Conservation (phyloP, 331 rosid species). For the Quercus phellos region DNA sequence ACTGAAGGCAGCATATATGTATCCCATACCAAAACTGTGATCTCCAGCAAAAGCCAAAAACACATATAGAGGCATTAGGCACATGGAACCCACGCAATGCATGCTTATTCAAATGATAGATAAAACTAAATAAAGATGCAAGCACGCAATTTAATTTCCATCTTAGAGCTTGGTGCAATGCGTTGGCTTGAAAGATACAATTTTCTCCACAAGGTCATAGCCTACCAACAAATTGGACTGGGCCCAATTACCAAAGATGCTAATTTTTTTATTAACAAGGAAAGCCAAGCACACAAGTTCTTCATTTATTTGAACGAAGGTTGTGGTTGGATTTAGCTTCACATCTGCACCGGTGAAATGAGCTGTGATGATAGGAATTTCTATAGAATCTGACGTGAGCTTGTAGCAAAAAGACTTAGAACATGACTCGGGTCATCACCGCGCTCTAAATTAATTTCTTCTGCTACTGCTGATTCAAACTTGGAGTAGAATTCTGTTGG, state of each 20-base stretch:
- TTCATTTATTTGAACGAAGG: constrained; percentile 10
- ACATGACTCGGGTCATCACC: accelerated
- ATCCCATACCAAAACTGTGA: too few relatives aligned
- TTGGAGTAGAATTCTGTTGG: background rate
- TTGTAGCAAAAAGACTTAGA: constrained; percentile 19
- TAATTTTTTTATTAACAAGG: background rate
- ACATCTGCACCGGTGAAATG: constrained; percentile 31
- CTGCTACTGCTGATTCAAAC: background rate
- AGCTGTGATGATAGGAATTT: constrained; percentile 11
- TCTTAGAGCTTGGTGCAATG: too few relatives aligned
- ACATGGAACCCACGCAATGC: too few relatives aligned
- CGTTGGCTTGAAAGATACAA: too few relatives aligned
- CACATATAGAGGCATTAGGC: too few relatives aligned
- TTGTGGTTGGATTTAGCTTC: background rate
- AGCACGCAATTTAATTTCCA: too few relatives aligned
- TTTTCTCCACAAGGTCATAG: too few relatives aligned
- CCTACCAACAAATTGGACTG: constrained; percentile 19
- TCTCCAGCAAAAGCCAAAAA: too few relatives aligned
- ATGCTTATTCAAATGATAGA: too few relatives aligned
- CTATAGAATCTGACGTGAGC: background rate
- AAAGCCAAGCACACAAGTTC: constrained; percentile 35
- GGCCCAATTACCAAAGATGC: constrained; percentile 29
- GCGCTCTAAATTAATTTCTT: background rate
- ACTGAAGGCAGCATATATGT: too few relatives aligned
- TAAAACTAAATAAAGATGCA: too few relatives aligned